phyloP scores from a whole-genome alignment of 2,329 filamentous ascomycete genomes.

The Aspergillus latus region DNA sequence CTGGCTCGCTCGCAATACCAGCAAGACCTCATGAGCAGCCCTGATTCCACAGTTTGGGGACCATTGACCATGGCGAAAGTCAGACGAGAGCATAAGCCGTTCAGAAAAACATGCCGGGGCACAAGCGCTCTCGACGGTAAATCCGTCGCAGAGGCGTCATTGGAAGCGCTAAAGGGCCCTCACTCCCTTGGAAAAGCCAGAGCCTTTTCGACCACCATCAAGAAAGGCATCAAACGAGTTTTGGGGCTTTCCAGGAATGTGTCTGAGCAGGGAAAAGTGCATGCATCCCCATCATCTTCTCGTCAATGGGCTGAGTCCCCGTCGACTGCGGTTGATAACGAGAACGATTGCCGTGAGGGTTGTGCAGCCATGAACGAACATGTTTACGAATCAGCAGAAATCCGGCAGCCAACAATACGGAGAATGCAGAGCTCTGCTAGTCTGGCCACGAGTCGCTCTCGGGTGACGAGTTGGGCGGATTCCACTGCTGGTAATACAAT shows the following conservation, averaged over 20 bases:
- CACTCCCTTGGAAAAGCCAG: constrained; percentile 32
- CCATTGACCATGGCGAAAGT: constrained; percentile 25
- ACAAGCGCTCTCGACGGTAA: constrained; percentile 26
- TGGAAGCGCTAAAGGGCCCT: constrained; percentile 3
- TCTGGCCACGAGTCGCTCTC: constrained; percentile 39
- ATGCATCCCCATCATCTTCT: constrained; percentile 25
- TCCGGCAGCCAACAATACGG: constrained; percentile 20
- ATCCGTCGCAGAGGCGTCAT: constrained; percentile 10
- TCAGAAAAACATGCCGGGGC: constrained; percentile 39
- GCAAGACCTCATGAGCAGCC: constrained; percentile 24
- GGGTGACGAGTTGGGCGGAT: constrained; percentile 52
- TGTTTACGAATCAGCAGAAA: background rate
- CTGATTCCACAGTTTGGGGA: constrained; percentile 23
- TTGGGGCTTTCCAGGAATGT: constrained; percentile 36
- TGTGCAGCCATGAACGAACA: background rate
- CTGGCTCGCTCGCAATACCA: constrained; percentile 43
- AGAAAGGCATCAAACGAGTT: constrained; percentile 42
- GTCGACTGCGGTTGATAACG: constrained; percentile 7
- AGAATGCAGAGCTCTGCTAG: constrained; percentile 35
- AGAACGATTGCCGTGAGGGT: constrained; percentile 5
- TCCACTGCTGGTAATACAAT: constrained; percentile 47
- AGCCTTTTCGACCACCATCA: constrained; percentile 44
- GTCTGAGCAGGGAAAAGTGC: constrained; percentile 22
- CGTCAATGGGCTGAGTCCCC: constrained; percentile 10
- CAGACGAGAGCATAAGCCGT: constrained; percentile 31